Conservation (phyloP, 2,329 filamentous ascomycete genomes). For the Fusarium concolor region DNA sequence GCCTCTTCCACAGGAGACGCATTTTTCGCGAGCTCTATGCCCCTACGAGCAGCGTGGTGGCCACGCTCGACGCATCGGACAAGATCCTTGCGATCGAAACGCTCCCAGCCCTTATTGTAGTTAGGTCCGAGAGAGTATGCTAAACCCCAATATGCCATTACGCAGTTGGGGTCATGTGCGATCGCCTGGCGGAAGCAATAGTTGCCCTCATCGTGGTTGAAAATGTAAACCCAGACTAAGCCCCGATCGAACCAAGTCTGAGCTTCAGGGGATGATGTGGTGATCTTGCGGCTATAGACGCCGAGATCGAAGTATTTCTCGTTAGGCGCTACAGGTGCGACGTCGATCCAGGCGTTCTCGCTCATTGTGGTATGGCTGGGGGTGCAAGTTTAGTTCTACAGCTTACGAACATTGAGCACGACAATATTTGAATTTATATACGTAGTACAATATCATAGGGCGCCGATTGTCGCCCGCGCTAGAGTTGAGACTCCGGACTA, state of each 20-base stretch:
- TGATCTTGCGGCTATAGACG: background rate
- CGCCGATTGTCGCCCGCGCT: too few species aligned
- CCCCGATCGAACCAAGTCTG: constrained; percentile 79
- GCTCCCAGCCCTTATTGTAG: constrained; percentile 79
- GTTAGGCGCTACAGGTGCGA: background rate
- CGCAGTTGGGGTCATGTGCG: constrained; percentile 62
- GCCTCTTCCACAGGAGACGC: constrained; percentile 62
- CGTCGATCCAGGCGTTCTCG: background rate
- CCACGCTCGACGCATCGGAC: background rate
- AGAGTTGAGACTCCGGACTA: too few species aligned
- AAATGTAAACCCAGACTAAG: constrained; percentile 76
- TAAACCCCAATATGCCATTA: constrained; percentile 75
- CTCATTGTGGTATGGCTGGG: background rate
- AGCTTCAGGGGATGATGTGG: background rate
- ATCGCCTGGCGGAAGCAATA: constrained; percentile 69
- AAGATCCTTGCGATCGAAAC: constrained; percentile 71
- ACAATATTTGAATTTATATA: background rate
- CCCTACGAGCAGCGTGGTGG: background rate
- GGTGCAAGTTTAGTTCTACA: background rate
- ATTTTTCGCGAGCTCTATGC: background rate
- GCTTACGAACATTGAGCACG: background rate
- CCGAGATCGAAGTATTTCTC: background rate
- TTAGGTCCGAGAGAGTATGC: constrained; percentile 79
- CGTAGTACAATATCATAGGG: too few species aligned
- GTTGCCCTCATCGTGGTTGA: constrained; percentile 75